Evolutionary conservation across 2,329 filamentous ascomycete species (phyloP).

Genomic region (Neonectria hederae): DNA sequence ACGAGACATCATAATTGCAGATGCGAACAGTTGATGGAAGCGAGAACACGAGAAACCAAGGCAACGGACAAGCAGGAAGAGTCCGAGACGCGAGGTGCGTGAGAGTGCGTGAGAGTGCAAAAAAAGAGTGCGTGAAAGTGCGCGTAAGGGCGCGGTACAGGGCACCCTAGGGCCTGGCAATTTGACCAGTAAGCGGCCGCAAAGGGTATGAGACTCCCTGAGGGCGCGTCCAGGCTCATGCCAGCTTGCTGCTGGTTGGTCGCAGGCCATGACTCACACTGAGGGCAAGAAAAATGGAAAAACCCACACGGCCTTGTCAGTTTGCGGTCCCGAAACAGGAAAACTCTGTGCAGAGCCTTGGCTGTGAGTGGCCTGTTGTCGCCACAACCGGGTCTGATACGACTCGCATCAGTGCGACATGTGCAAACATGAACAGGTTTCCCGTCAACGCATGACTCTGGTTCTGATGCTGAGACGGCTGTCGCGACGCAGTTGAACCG

Average conservation of each 20-base stretch:
- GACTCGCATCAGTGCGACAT: slow-evolving; percentile 10
- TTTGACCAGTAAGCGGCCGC: slow-evolving; percentile 44
- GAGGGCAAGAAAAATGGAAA: slow-evolving; percentile 36
- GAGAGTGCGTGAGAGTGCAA: slow-evolving; percentile 13
- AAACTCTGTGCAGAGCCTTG: slow-evolving; percentile 34
- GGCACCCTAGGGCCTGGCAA: slow-evolving; percentile 37
- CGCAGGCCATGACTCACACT: slow-evolving; percentile 42
- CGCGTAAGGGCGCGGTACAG: slow-evolving; percentile 28
- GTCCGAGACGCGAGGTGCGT: not conserved
- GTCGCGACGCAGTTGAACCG: slow-evolving; percentile 28
- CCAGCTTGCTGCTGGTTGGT: slow-evolving; percentile 37
- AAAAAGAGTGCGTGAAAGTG: not conserved
- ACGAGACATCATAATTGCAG: not conserved
- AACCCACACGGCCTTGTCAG: slow-evolving; percentile 34
- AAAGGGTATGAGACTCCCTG: slow-evolving; percentile 44
- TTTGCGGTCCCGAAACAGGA: slow-evolving; percentile 25
- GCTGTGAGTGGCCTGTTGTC: slow-evolving; percentile 22
- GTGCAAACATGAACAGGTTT: slow-evolving; percentile 16
- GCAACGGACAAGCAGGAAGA: not conserved
- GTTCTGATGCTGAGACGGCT: slow-evolving; percentile 34
- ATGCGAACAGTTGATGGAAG: slow-evolving; percentile 1
- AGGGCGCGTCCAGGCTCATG: slow-evolving; percentile 35
- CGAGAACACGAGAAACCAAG: not conserved
- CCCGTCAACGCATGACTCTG: slow-evolving; percentile 22
- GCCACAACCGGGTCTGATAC: slow-evolving; percentile 15